Evolutionary conservation across 2,329 filamentous ascomycete species (phyloP), one percentile per base, ranked within the genome.

Genomic region (Botrytis byssoidea): DNA sequence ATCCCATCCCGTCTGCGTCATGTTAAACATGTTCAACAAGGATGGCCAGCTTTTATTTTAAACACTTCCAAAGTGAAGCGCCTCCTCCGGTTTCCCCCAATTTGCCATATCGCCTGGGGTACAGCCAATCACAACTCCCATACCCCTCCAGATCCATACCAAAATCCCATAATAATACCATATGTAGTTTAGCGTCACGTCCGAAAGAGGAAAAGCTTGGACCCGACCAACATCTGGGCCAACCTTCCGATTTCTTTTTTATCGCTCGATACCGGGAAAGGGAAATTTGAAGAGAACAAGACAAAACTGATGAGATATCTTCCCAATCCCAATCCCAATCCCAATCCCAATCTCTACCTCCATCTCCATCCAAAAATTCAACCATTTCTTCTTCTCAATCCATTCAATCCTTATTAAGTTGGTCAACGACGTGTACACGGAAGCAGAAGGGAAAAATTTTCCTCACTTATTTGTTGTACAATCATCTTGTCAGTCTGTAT

Each of bases 141-240:
- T 8, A 18, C 14, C 20, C 22, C 29, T n/a, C 3, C 9, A 35
- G 44, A 25, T 9, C 63, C 63, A 66, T 25, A 5, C 1, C 10
- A 16, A 16, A 16, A 16, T 9, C 18, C 63, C 63, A 66, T 6
- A 40, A 8, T 48, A 20, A 3, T 40, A 22, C 65, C 46, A 16
- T 22, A 67, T 40, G 4, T n/a, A 4, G 65, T 7, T 55, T 67
- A 67, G 65, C 1, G 16, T 0, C 0, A 0, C 3, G 1, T 8
- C 65, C n/a, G 65, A 8, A 67, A 55, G 3, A n/a, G 65, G 65
- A 40, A 67, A 67, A 67, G 65, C 65, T 55, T 67, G 65, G 65
- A 55, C 65, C 46, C 32, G 25, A 55, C 22, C 35, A 29, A 29
- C 32, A 44, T 64, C 37, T 44, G 61, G 61, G 25, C 16, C 64